Conservation (phyloP, 108 stramenopile genomes). For the Chaetoceros tenuissimus region DNA sequence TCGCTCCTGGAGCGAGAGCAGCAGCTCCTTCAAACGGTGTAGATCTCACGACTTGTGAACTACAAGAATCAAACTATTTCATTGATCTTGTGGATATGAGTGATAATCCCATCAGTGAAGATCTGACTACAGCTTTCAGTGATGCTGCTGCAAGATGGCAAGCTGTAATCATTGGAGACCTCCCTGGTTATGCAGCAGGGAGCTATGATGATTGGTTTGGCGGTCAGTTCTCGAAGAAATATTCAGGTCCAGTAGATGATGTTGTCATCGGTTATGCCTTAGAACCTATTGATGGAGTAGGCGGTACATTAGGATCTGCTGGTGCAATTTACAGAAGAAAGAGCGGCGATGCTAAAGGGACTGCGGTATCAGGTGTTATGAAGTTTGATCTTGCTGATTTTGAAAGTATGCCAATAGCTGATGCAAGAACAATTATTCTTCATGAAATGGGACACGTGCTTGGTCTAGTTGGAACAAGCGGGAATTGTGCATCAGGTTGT, state of each 20-base stretch:
- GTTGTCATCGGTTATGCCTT: constrained; percentile 8
- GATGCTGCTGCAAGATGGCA: background rate
- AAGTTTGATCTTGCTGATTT: constrained; percentile 5
- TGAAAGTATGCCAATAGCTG: background rate
- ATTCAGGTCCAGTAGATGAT: constrained; percentile 4
- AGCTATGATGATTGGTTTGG: constrained; percentile 7
- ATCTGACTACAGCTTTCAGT: constrained; percentile 1
- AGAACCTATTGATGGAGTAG: constrained; percentile 1
- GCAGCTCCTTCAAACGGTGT: too few relatives aligned
- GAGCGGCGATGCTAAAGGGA: too few relatives aligned
- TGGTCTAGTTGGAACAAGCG: background rate
- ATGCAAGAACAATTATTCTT: background rate
- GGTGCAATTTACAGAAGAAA: background rate
- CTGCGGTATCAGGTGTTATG: constrained; percentile 2
- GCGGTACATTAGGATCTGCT: constrained; percentile 7
- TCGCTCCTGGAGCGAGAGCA: too few relatives aligned
- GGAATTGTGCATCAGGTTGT: background rate
- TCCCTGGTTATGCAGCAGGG: background rate
- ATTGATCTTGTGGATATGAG: background rate
- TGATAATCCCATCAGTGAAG: too few relatives aligned
- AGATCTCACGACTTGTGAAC: background rate
- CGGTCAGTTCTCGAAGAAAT: background rate
- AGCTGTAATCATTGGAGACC: constrained; percentile 2
- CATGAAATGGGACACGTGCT: constrained; percentile 13
- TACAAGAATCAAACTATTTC: background rate